phyloP scores from a whole-genome alignment of 106 monocot genomes.

The Dioscorea zingiberensis region DNA sequence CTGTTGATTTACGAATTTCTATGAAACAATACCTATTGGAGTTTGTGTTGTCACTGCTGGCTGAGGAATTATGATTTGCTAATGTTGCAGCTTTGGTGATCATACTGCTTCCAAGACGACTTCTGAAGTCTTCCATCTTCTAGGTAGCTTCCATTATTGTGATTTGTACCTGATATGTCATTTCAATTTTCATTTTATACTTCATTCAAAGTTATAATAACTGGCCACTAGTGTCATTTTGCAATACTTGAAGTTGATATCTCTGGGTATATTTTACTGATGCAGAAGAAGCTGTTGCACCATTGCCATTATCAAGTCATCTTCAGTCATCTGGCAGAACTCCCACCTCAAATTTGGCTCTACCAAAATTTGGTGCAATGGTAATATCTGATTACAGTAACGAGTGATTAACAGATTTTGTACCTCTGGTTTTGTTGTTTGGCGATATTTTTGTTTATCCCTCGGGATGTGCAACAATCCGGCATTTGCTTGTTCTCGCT shows the following conservation, averaged over 20 bases:
- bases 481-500: too few species aligned
- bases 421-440: too few species aligned
- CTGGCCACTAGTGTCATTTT: too few species aligned
- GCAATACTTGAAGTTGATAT: too few species aligned
- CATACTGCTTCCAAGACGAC: conserved; percentile 30
- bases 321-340: conserved; percentile 19
- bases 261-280: conserved; percentile 15
- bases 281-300: conserved; percentile 16
- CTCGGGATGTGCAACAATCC: too few species aligned
- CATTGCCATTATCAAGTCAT: conserved; percentile 25
- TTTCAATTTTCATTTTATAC: not conserved
- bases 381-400: conserved; percentile 9
- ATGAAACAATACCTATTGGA: too few species aligned
- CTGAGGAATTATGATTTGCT: not conserved
- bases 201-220: too few species aligned
- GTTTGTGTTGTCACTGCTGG: not conserved
- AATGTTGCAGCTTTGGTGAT: conserved; percentile 32
- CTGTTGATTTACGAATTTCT: not conserved
- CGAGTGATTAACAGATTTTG: too few species aligned
- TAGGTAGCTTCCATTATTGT: conserved; percentile 27
- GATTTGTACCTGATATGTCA: not conserved
- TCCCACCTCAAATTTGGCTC: not conserved
- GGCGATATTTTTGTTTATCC: too few species aligned
- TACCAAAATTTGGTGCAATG: conserved; percentile 21
- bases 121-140: conserved; percentile 32